Base-by-base conservation (phyloP, 305 asterid species). In the Fraxinus angustifolia region DNA sequence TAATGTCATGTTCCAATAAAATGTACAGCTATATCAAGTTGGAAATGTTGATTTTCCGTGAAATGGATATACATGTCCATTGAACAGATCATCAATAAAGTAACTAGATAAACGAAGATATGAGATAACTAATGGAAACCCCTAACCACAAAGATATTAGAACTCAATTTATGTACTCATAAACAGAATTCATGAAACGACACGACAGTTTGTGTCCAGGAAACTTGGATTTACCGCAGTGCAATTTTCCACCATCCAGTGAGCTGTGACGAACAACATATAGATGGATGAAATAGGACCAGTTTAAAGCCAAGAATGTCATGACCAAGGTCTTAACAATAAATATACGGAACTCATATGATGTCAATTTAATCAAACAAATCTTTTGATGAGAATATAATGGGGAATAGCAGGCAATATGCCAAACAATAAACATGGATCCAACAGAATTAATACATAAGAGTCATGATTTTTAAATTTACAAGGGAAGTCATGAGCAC, bases 1-100 rank as follows among this genome's bases (percentile, higher is more conserved):
- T 79, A 38, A 73, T 21, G 77, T 75, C 62, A 65, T 75, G 76
- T 31, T 23, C 33, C 85, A 50, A 79, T 79, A 79, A 38, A 21
- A 80, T 76, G 17, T 21, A 33, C 80, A 12, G 65, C 56, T 67
- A 79, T 17, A 56, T 26, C 68, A 73, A 38, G 38, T 33, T 48
- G 45, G 50, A 78, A 65, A 65, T 33, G 17, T 72, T 79, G 38
- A 82, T 50, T 8, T 2, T 60, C 42, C 75, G 26, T 67, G 42
- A 75, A 36, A 82, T 12, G 42, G 33, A 78, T 30, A 80, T 67
- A 74, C 30, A 17, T 36, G 53, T 71, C 73, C 71, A 7, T 38
- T 28, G 4, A 67, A 77, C 76, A 58, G 14, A 62, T 62, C 16
- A 82, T 77, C 21, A 75, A 53, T 12, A 75, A 77, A 79, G 67